Evolutionary conservation across 2,329 filamentous ascomycete species (phyloP).

Genomic region (Aschersonia sp.): DNA sequence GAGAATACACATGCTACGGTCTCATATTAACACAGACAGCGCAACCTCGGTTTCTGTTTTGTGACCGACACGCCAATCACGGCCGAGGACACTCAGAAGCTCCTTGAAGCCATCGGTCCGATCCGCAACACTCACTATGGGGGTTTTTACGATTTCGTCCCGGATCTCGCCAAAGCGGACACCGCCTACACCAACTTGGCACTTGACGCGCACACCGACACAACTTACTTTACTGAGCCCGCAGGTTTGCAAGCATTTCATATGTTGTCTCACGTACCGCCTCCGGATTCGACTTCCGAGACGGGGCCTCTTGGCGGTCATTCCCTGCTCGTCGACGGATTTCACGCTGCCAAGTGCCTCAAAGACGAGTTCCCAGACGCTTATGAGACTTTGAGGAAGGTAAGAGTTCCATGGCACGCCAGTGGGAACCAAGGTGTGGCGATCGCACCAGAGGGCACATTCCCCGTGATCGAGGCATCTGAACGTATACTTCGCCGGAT

Average conservation of each 20-base stretch:
- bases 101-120: conserved; percentile 71
- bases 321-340: conserved; percentile 77
- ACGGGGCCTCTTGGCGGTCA: conserved; percentile 45
- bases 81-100: conserved; percentile 56
- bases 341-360: conserved; percentile 53
- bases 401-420: conserved; percentile 63
- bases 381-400: conserved; percentile 41
- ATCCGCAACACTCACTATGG: conserved; percentile 89
- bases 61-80: conserved; percentile 52
- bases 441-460: conserved; percentile 56
- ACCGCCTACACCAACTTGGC: conserved; percentile 82
- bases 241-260: conserved; percentile 89
- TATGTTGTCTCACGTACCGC: conserved; percentile 56
- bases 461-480: conserved; percentile 58
- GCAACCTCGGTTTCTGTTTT: conserved; percentile 61
- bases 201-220: conserved; percentile 82
- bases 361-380: conserved; percentile 34
- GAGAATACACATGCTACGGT: not conserved
- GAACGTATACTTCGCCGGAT: conserved; percentile 38
- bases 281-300: conserved; percentile 16
- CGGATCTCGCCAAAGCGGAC: conserved; percentile 76
- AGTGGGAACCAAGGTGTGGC: conserved; percentile 76
- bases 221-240: conserved; percentile 88
- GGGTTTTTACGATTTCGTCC: conserved; percentile 66
- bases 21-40: conserved; percentile 30